These are phyloP conservation scores for Agroathelia rolfsii DNA, from an alignment of 1,284 basidiomycete species.

Conservation along the genomic window DNA sequence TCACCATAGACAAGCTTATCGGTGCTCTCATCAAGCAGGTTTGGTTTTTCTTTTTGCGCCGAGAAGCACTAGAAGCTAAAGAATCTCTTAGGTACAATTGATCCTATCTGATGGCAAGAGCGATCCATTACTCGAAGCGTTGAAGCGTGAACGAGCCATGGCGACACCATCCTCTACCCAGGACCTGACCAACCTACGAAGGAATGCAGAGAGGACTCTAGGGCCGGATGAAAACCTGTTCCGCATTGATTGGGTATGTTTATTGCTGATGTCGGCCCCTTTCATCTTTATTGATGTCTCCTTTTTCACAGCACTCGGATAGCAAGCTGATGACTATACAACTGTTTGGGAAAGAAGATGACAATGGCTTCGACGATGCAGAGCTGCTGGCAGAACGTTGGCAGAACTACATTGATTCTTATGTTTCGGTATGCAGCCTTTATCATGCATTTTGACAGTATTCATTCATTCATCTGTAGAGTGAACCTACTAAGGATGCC, in stretches of 20 bases:
- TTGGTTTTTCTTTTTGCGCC: conserved; percentile 15
- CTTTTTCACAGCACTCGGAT: conserved; percentile 46
- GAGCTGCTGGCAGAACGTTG: conserved; percentile 77
- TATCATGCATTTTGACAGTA: conserved; percentile 3
- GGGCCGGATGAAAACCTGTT: conserved; percentile 89
- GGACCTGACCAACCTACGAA: conserved; percentile 79
- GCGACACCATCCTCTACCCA: conserved; percentile 59
- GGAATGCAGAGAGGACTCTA: conserved; percentile 74
- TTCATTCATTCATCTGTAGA: conserved; percentile 24
- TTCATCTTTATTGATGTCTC: conserved; percentile 10
- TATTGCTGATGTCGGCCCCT: background rate
- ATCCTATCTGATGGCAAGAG: conserved; percentile 74
- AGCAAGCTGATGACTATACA: conserved; percentile 74
- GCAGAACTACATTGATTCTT: conserved; percentile 87
- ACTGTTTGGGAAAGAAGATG: conserved; percentile 84
- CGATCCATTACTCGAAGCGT: conserved; percentile 73
- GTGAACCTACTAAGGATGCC: conserved; percentile 39
- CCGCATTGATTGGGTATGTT: conserved; percentile 82
- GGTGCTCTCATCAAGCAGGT: conserved; percentile 84
- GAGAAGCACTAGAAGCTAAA: conserved; percentile 6
- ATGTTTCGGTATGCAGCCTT: conserved; percentile 50
- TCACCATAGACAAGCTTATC: conserved; percentile 90
- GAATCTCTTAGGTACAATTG: conserved; percentile 50
- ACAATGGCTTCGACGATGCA: conserved; percentile 78
- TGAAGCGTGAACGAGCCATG: conserved; percentile 70